Evolutionary conservation across 345 rosid species (phyloP), one percentile per base, ranked within the genome.

Genomic region (Citrus sinensis): DNA sequence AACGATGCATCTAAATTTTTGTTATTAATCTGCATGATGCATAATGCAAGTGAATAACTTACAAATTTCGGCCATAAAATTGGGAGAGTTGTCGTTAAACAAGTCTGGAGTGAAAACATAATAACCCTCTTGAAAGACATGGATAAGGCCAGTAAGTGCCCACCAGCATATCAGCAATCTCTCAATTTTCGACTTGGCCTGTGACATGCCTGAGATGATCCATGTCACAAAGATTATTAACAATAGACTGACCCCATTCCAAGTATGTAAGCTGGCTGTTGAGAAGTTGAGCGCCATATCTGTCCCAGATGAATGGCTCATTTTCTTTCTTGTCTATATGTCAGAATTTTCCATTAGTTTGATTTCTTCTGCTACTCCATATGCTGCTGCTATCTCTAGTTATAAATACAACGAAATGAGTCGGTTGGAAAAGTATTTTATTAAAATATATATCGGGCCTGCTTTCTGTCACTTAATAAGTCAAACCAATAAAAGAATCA

Each of bases 51-150:
- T 11, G 49, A 42, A 42, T 42, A 42, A 87, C 99, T 91, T 84
- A 94, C 99, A 94, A 78, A 92, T 92, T 91, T 94, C 99, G 75
- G 97, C 92, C n/a, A 96, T 89, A 82, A 88, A 96, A 84, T 70
- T 84, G 14, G 87, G 85, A 77, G 90, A 87, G 37, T 88, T 88
- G 71, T 93, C 90, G 78, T 89, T 92, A 90, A 73, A 94, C 80
- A 96, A 94, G 75, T 94, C 94, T 3, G 98, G 97, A 14, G 92
- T 83, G 88, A 96, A 95, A 72, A 75, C 97, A 79, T 91, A 96
- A 82, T 96, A 96, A 51, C 98, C 99, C 62, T 96, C 97, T 9
- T 92, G 90, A 73, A 96, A 59, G 25, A 89, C 81, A 82, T 93
- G 98, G 16, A 94, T 92, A 46, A 95, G 93, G 79, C 97, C 97